phyloP scores from a whole-genome alignment of 1,284 basidiomycete species.

The Apiotrichum montevideense region DNA sequence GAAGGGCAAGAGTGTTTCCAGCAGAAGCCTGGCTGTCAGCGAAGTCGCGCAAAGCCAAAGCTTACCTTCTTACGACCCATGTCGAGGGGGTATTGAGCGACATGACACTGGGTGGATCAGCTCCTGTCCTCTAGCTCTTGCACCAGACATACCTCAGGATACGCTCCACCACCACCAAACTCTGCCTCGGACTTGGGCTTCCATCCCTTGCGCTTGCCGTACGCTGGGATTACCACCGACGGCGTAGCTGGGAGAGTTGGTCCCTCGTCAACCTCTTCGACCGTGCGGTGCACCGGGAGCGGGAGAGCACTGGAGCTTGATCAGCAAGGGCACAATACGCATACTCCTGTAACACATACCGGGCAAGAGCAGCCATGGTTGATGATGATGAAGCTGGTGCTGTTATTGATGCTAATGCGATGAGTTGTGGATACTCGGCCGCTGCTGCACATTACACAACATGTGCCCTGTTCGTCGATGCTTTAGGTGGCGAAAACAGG shows the following conservation, averaged over 20 bases:
- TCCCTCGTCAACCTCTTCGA: constrained; percentile 30
- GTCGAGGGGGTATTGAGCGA: constrained; percentile 93
- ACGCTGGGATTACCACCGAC: constrained; percentile 45
- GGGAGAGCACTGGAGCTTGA: constrained; percentile 33
- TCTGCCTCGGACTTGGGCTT: constrained; percentile 74
- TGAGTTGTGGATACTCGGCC: too few species aligned
- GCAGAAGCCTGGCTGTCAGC: constrained; percentile 60
- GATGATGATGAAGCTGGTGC: constrained; percentile 14
- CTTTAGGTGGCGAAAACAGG: too few species aligned
- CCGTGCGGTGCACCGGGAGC: constrained; percentile 31
- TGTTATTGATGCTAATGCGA: not conserved
- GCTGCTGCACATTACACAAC: too few species aligned
- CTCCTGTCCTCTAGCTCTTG: too few species aligned
- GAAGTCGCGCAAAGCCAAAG: not conserved
- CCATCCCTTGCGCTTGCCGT: constrained; percentile 82
- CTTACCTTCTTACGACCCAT: constrained; percentile 82
- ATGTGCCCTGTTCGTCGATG: too few species aligned
- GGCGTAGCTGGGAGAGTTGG: constrained; percentile 20
- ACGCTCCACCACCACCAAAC: constrained; percentile 89
- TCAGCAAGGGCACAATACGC: not conserved
- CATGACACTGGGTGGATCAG: constrained; percentile 59
- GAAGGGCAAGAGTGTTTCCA: constrained; percentile 88
- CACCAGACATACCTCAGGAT: constrained; percentile 60
- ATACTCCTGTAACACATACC: constrained; percentile 22
- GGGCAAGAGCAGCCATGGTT: constrained; percentile 46